Evolutionary conservation across 1,139 yeast genomes (phyloP).

Genomic region (Lodderomyces beijingensis): DNA sequence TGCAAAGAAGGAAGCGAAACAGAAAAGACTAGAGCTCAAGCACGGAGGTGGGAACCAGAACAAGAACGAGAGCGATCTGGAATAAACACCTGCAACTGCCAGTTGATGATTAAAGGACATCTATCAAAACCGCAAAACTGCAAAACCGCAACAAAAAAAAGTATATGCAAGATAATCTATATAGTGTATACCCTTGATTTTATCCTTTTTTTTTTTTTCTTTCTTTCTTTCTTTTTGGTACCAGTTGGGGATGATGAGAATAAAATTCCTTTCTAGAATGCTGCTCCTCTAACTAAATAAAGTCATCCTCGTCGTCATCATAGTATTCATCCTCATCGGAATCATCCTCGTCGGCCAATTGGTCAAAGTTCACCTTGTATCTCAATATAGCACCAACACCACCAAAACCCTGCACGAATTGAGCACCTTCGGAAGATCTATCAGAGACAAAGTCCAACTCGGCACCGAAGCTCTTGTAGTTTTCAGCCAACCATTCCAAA

Average conservation of each 20-base stretch:
- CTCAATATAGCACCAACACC: slow-evolving; percentile 96
- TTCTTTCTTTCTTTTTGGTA: background rate
- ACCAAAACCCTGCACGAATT: slow-evolving; percentile 96
- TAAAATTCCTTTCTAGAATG: too few relatives aligned
- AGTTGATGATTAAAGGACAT: too few relatives aligned
- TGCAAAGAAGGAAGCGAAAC: slow-evolving; percentile 4
- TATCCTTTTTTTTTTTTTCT: background rate
- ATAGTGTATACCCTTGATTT: background rate
- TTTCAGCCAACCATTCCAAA: slow-evolving; percentile 97
- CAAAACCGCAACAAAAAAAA: background rate
- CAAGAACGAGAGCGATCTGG: background rate
- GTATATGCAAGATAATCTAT: too few relatives aligned
- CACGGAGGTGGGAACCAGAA: background rate
- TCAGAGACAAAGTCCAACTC: slow-evolving; percentile 93
- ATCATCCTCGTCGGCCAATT: slow-evolving; percentile 82
- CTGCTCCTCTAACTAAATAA: too few relatives aligned
- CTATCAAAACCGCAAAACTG: background rate
- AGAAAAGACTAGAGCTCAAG: slow-evolving; percentile 3
- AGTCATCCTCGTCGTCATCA: slow-evolving; percentile 54
- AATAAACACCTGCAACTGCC: too few relatives aligned
- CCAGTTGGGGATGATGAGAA: too few relatives aligned
- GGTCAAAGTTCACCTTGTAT: slow-evolving; percentile 95
- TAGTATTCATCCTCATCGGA: slow-evolving; percentile 83
- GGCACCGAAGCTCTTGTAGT: slow-evolving; percentile 91
- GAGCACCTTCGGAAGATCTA: slow-evolving; percentile 96